These are phyloP conservation scores for Phytophthora crassamura DNA, from an alignment of 352 stramenopile genomes.

Conservation along the genomic window DNA sequence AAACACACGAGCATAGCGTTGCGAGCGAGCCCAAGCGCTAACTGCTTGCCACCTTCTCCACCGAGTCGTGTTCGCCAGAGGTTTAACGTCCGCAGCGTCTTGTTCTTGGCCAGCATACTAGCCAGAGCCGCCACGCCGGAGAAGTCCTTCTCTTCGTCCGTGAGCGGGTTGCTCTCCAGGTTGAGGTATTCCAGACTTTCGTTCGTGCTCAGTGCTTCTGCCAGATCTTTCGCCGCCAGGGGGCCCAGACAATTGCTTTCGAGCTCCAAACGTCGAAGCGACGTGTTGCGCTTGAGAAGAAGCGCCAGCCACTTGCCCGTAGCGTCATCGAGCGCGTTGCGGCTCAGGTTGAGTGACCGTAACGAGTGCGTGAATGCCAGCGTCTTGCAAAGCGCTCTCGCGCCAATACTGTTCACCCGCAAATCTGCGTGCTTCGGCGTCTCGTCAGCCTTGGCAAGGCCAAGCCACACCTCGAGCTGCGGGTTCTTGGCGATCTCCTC, in stretches of 20 bases:
- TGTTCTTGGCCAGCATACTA: conserved; percentile 65
- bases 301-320: conserved; percentile 64
- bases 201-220: conserved; percentile 64
- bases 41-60: conserved; percentile 67
- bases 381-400: conserved; percentile 72
- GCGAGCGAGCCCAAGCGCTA: conserved; percentile 59
- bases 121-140: conserved; percentile 59
- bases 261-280: conserved; percentile 66
- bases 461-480: conserved; percentile 78
- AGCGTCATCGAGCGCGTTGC: conserved; percentile 73
- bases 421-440: conserved; percentile 64
- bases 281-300: conserved; percentile 70
- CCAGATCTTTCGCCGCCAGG: conserved; percentile 52
- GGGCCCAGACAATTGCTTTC: conserved; percentile 73
- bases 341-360: conserved; percentile 64
- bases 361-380: conserved; percentile 76
- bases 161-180: conserved; percentile 83
- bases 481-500: conserved; percentile 72
- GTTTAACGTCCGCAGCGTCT: conserved; percentile 70
- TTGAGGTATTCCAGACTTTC: conserved; percentile 63
- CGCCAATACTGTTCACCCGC: conserved; percentile 57
- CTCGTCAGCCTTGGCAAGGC: conserved; percentile 60
- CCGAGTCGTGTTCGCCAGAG: conserved; percentile 80
- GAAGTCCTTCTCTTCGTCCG: conserved; percentile 82
- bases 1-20: conserved; percentile 73